phyloP scores from a whole-genome alignment of 306 rosid genomes.

The Echinosophora koreensis region DNA sequence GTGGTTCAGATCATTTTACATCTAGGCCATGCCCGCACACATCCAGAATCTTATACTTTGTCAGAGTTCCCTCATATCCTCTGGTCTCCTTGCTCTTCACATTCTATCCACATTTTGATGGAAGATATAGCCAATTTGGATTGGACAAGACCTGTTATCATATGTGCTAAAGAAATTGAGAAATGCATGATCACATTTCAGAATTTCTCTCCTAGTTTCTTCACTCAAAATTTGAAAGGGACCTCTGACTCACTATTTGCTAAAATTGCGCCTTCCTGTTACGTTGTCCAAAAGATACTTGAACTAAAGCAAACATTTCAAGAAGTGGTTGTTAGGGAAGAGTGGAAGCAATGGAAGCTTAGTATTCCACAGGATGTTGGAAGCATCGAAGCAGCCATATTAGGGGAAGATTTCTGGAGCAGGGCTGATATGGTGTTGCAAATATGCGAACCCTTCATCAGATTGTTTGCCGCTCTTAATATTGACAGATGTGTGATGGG shows the following conservation, averaged over 20 bases:
- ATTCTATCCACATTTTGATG: constrained; percentile 56
- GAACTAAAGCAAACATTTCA: constrained; percentile 56
- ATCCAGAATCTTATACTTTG: constrained; percentile 48
- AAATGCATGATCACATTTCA: constrained; percentile 54
- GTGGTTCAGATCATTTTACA: constrained; percentile 68
- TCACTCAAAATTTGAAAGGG: constrained; percentile 50
- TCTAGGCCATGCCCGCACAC: constrained; percentile 49
- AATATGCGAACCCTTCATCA: constrained; percentile 58
- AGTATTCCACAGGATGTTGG: constrained; percentile 43
- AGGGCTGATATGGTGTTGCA: constrained; percentile 52
- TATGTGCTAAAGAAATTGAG: constrained; percentile 63
- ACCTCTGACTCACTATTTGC: constrained; percentile 41
- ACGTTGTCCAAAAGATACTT: constrained; percentile 52
- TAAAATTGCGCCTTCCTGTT: constrained; percentile 57
- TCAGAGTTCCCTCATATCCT: constrained; percentile 60
- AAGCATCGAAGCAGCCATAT: constrained; percentile 57
- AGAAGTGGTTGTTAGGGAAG: constrained; percentile 51
- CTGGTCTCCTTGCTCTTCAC: constrained; percentile 64
- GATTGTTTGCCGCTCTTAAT: constrained; percentile 48
- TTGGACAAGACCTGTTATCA: constrained; percentile 53
- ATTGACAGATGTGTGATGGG: constrained; percentile 61
- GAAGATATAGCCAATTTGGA: constrained; percentile 69
- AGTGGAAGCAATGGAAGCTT: constrained; percentile 70
- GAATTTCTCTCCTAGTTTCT: constrained; percentile 43
- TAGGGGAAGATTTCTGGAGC: constrained; percentile 60